Evolutionary conservation across 2,329 filamentous ascomycete species (phyloP).

Genomic region (Pseudogymnoascus sp.): DNA sequence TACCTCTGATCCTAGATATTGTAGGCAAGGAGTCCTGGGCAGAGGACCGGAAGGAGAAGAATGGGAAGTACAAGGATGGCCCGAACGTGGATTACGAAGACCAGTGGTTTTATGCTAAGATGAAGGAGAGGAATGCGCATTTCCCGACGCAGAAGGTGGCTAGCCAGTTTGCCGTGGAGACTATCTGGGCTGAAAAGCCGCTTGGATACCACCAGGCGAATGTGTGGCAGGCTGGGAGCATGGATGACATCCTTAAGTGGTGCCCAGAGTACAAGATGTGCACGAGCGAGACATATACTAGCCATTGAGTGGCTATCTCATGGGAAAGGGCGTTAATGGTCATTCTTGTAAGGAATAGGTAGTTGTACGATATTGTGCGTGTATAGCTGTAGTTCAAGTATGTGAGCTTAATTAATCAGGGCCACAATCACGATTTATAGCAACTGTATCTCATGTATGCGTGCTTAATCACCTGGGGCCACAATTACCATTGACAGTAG

Average conservation of each 20-base stretch:
- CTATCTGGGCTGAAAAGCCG: constrained; percentile 26
- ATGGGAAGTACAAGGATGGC: background rate
- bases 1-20: constrained; percentile 26
- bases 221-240: constrained; percentile 16
- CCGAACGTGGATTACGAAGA: constrained; percentile 21
- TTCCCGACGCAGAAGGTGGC: constrained; percentile 23
- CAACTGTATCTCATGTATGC: too few species aligned
- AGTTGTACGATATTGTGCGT: background rate
- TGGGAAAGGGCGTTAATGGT: background rate
- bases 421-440: too few species aligned
- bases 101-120: constrained; percentile 21
- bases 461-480: too few species aligned
- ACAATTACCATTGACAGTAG: too few species aligned
- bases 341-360: background rate
- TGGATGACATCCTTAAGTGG: constrained; percentile 10
- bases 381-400: background rate
- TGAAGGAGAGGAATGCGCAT: constrained; percentile 14
- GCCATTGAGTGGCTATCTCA: constrained; percentile 3
- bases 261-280: constrained; percentile 13
- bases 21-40: constrained; percentile 18
- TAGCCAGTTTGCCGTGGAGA: constrained; percentile 25
- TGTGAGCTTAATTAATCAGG: too few species aligned
- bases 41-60: constrained; percentile 1
- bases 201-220: constrained; percentile 26
- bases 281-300: constrained; percentile 9